Evolutionary conservation across 2,329 filamentous ascomycete genomes (phyloP).

Genomic region (Diaporthe destruens): DNA sequence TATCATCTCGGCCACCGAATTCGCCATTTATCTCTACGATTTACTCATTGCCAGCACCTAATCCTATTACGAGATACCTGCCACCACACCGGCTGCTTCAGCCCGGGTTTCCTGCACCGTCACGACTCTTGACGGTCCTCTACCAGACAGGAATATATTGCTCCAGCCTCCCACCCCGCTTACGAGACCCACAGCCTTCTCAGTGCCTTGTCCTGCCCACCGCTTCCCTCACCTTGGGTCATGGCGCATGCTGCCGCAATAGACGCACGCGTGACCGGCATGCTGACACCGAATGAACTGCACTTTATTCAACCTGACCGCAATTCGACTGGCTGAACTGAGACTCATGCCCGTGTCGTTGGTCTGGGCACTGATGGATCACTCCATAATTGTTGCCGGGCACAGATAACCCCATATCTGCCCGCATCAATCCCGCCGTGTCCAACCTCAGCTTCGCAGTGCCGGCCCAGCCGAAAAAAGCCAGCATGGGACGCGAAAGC

Average conservation of each 20-base stretch:
- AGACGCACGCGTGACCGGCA: conserved; percentile 9
- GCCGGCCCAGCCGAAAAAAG: conserved; percentile 21
- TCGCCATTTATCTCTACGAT: conserved; percentile 30
- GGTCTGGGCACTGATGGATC: conserved; percentile 7
- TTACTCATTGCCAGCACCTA: conserved; percentile 10
- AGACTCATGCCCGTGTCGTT: conserved; percentile 15
- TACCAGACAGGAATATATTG: not conserved
- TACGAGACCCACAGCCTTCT: conserved; percentile 25
- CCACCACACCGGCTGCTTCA: conserved; percentile 11
- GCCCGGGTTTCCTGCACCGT: conserved; percentile 8
- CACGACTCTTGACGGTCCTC: conserved; percentile 9
- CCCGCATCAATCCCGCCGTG: conserved; percentile 1
- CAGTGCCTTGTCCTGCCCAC: conserved; percentile 20
- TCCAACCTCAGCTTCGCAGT: not conserved
- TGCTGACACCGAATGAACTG: conserved; percentile 4
- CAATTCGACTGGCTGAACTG: conserved; percentile 19
- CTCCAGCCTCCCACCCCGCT: conserved; percentile 14
- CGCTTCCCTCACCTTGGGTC: conserved; percentile 21
- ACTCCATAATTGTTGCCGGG: conserved; percentile 16
- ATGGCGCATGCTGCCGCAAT: conserved; percentile 19
- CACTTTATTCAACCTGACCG: conserved; percentile 8
- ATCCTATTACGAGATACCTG: conserved; percentile 28
- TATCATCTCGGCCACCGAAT: conserved; percentile 20
- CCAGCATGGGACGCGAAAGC: conserved; percentile 1
- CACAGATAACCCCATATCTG: conserved; percentile 4